Conservation (phyloP, 192 early-diverging fungal genomes). For the Coemansia sp. region DNA sequence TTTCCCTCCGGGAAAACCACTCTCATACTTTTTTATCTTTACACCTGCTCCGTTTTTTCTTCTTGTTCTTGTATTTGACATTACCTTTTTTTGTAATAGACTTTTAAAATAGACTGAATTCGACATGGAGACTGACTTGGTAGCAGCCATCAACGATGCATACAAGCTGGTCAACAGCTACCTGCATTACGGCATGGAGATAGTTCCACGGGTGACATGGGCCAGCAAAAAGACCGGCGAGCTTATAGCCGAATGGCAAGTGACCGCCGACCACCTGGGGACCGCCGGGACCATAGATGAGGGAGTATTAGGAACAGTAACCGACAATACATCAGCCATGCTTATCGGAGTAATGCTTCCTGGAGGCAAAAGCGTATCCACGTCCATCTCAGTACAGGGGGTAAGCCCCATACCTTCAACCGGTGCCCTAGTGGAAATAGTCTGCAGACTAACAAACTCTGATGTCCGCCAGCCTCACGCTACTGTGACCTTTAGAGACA, state of each 20-base stretch:
- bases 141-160: constrained; percentile 1
- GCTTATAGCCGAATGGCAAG: constrained; percentile 32
- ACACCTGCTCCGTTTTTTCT: neutral
- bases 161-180: constrained; percentile 4
- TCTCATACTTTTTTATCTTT: neutral
- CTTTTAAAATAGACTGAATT: no score
- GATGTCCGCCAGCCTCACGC: constrained; percentile 26
- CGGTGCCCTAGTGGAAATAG: constrained; percentile 19
- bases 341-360: constrained; percentile 11
- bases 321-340: constrained; percentile 35
- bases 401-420: constrained; percentile 15
- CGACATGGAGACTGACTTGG: constrained; percentile 11
- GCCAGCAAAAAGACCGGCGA: constrained; percentile 4
- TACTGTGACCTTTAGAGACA: constrained; percentile 22
- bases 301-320: constrained; percentile 31
- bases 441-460: constrained; percentile 12
- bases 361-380: constrained; percentile 18
- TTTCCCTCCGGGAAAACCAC: no score
- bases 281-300: constrained; percentile 25
- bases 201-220: constrained; percentile 16
- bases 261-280: constrained; percentile 19
- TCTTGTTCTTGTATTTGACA: neutral
- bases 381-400: constrained; percentile 19
- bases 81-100: no score
- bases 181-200: constrained; percentile 26